Evolutionary conservation across 2,329 filamentous ascomycete genomes (phyloP), one percentile per base, ranked within the genome.

Genomic region (Penicillium sp.): DNA sequence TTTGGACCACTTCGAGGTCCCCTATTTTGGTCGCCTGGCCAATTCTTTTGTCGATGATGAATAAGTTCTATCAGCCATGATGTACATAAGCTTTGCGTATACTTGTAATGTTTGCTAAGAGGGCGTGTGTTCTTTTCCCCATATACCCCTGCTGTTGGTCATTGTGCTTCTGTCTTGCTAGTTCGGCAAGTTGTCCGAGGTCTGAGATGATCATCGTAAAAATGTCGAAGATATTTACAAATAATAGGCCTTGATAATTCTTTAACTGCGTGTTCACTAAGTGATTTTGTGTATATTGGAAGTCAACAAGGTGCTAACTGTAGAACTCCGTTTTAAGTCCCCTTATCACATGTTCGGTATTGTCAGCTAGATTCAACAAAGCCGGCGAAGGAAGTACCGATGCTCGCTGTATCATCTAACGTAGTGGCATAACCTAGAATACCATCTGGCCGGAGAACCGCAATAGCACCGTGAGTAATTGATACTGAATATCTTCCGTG

Each of bases 41-140:
- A 96, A 89, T 75, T 89, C 89, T 26, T 93, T 97, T 70, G 82
- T 98, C 56, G 93, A 97, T 69, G 90, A 96, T 70, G 95, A 97
- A 73, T 89, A 69, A 75, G 27, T 22, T 29, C 21, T 31, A 43
- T 14, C 29, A 8, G 24, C 27, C 21, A 29, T 37, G 53, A 29
- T 43, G 13, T 56, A 37, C 35, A 52, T 57, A 47, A 10, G 26
- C 22, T 56, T 57, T 57, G 22, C 48, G 22, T 52, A 33, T 50
- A 52, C 44, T 58, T 60, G 58, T 52, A 56, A 54, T 59, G 51
- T 16, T 50, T 45, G 35, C 55, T 31, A 29, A 52, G 45, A 47
- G 33, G 39, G 44, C 59, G 49, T 58, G 45, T 59, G 48, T 58
- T 56, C 56, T 55, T 57, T 55, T 53, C 46, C 52, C 54, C 43